phyloP scores from a whole-genome alignment of 768 basidiomycete species.

The Butyriboletus loyo region DNA sequence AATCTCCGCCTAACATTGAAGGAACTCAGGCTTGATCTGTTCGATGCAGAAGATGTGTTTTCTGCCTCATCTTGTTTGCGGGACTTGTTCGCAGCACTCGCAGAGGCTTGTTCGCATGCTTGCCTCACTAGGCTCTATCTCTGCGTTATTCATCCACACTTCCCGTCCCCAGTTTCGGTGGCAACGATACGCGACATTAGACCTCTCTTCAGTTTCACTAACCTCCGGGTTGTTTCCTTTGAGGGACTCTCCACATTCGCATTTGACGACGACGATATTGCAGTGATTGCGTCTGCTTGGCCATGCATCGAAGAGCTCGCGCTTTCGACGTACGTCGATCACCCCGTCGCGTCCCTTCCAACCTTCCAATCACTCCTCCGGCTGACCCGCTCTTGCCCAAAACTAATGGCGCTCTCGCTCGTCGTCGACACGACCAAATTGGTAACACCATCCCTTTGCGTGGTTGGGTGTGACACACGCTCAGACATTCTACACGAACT shows the following conservation, averaged over 20 bases:
- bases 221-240: conserved; percentile 13
- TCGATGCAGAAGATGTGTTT: conserved; percentile 15
- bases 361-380: conserved; percentile 16
- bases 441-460: not conserved
- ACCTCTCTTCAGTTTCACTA: conserved; percentile 13
- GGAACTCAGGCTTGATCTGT: conserved; percentile 22
- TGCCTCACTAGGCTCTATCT: conserved; percentile 12
- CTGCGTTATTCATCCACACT: conserved; percentile 13
- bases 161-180: not conserved
- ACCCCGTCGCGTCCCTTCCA: conserved; percentile 14
- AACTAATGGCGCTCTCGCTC: conserved; percentile 17
- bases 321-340: conserved; percentile 16
- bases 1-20: conserved; percentile 10
- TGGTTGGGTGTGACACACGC: not conserved
- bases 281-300: conserved; percentile 18
- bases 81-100: conserved; percentile 11
- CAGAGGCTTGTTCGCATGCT: conserved; percentile 9
- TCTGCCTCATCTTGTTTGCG: conserved; percentile 3
- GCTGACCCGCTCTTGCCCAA: conserved; percentile 12
- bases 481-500: conserved; percentile 9
- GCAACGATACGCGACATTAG: conserved; percentile 9
- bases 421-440: conserved; percentile 21
- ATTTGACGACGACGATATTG: conserved; percentile 16
- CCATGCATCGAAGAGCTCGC: conserved; percentile 20
- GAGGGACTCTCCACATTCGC: conserved; percentile 15